phyloP scores from a whole-genome alignment of 1,284 basidiomycete genomes.

The Boletellus deceptivus region DNA sequence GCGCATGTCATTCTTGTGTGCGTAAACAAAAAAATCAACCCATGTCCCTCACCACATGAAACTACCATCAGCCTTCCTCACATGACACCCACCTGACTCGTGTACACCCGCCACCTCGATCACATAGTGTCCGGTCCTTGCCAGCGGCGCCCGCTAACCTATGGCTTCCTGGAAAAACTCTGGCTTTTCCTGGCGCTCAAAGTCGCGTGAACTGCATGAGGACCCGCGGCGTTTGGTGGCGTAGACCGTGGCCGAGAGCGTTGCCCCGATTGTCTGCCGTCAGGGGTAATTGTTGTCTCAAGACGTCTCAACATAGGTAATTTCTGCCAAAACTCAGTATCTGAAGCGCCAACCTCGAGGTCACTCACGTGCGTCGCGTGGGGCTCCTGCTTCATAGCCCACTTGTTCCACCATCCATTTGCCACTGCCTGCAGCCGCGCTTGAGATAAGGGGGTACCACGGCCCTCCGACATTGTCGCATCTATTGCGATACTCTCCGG shows the following conservation, averaged over 20 bases:
- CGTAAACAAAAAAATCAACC: constrained; percentile 24
- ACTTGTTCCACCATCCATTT: constrained; percentile 60
- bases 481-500: background rate
- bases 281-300: constrained; percentile 49
- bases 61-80: constrained; percentile 6
- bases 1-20: constrained; percentile 5
- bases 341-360: constrained; percentile 13
- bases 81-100: constrained; percentile 14
- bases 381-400: constrained; percentile 37
- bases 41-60: constrained; percentile 15
- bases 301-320: constrained; percentile 37
- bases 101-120: constrained; percentile 4
- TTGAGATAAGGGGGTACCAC: constrained; percentile 26
- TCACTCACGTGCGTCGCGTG: constrained; percentile 22
- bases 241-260: constrained; percentile 24
- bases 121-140: constrained; percentile 1
- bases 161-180: constrained; percentile 6
- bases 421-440: constrained; percentile 46
- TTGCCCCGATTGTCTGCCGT: constrained; percentile 35
- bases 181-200: constrained; percentile 18
- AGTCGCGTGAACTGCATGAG: constrained; percentile 14
- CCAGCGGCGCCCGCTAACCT: constrained; percentile 9
- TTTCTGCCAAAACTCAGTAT: constrained; percentile 28
- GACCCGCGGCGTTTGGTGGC: constrained; percentile 19
- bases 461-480: constrained; percentile 17